Conservation (phyloP, 2,329 filamentous ascomycete species). For the Penicillium hordei region DNA sequence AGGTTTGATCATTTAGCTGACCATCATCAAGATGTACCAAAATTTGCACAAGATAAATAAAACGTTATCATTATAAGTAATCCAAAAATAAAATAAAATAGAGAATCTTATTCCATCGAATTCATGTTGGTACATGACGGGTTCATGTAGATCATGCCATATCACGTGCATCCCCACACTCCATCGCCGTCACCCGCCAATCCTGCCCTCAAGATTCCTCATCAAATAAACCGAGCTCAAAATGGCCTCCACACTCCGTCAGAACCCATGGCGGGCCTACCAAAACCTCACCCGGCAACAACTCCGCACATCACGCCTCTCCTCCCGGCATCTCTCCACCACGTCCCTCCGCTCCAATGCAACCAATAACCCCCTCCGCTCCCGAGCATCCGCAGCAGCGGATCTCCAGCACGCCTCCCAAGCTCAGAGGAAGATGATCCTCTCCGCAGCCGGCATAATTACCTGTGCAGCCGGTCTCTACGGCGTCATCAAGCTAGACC, state of each 20-base stretch:
- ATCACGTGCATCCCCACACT: constrained; percentile 27
- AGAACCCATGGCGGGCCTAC: constrained; percentile 30
- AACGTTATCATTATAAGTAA: neutral
- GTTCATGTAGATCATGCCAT: constrained; percentile 16
- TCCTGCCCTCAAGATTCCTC: constrained; percentile 9
- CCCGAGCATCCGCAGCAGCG: constrained; percentile 16
- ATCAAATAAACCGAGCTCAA: constrained; percentile 5
- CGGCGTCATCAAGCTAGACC: constrained; percentile 40
- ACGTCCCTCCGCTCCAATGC: constrained; percentile 28
- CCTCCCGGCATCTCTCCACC: constrained; percentile 27
- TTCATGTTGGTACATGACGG: neutral
- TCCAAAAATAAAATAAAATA: neutral
- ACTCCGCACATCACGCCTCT: constrained; percentile 1
- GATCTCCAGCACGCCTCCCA: constrained; percentile 28
- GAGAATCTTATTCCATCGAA: neutral
- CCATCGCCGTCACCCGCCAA: constrained; percentile 16
- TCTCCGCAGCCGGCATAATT: constrained; percentile 41
- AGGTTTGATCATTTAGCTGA: neutral
- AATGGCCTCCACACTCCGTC: constrained; percentile 22
- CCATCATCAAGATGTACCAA: neutral
- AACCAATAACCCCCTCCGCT: constrained; percentile 34
- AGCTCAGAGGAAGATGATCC: constrained; percentile 33
- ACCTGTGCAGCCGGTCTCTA: constrained; percentile 44
- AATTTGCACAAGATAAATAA: neutral
- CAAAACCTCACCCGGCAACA: constrained; percentile 28